Conservation (phyloP, 2,329 filamentous ascomycete genomes). For the Ascochyta pisi region DNA sequence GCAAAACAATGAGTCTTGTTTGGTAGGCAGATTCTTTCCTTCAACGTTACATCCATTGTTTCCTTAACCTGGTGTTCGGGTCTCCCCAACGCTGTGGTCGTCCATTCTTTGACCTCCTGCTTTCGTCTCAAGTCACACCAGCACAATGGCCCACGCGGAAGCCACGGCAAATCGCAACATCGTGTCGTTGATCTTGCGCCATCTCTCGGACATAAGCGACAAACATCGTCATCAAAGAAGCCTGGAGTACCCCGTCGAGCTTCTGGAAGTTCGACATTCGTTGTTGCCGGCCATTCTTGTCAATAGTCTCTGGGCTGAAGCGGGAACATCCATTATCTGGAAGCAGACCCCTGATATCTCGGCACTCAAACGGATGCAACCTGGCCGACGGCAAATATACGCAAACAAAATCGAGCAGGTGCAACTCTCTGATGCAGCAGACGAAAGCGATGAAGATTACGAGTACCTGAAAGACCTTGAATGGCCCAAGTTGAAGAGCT, state of each 20-base stretch:
- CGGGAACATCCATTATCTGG: conserved; percentile 43
- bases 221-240: conserved; percentile 40
- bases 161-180: conserved; percentile 35
- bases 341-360: conserved; percentile 40
- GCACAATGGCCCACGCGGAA: conserved; percentile 33
- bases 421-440: conserved; percentile 29
- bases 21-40: conserved; percentile 2
- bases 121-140: conserved; percentile 10
- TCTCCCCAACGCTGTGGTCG: conserved; percentile 9
- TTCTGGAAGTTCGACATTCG: conserved; percentile 45
- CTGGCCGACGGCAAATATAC: conserved; percentile 37
- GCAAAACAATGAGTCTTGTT: conserved; percentile 6
- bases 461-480: conserved; percentile 34
- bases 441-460: conserved; percentile 22
- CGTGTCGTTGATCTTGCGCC: conserved; percentile 34
- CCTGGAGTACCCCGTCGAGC: conserved; percentile 42
- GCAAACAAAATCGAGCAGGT: conserved; percentile 40
- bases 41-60: conserved; percentile 15
- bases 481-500: conserved; percentile 39
- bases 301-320: conserved; percentile 44
- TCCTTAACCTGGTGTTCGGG: conserved; percentile 16
- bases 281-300: conserved; percentile 41
- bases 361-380: conserved; percentile 31
- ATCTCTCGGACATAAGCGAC: conserved; percentile 42
- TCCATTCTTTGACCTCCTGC: conserved; percentile 15